Conservation (phyloP, 2,329 filamentous ascomycete species). For the Rutstroemia sp. region DNA sequence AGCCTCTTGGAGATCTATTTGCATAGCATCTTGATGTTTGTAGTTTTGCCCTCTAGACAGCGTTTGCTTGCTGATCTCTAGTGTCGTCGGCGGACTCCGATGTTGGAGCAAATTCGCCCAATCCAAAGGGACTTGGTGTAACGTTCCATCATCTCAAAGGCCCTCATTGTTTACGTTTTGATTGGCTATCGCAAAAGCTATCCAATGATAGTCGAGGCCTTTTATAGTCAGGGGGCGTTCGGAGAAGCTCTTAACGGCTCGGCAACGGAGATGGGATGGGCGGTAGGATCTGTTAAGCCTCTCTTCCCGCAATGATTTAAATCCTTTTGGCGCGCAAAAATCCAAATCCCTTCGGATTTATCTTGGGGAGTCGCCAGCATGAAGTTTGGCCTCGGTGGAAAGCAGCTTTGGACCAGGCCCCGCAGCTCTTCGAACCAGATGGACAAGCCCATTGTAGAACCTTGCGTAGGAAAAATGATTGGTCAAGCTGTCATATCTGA, state of each 20-base stretch:
- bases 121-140: conserved; percentile 1
- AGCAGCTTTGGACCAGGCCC: conserved; percentile 6
- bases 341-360: neutral
- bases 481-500: neutral
- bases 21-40: no score
- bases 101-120: neutral
- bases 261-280: neutral
- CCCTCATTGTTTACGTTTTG: neutral
- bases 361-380: neutral
- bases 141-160: conserved; percentile 6
- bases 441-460: neutral
- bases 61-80: no score
- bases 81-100: conserved; percentile 1
- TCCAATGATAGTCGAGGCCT: neutral
- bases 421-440: neutral
- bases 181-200: neutral
- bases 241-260: neutral
- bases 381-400: neutral
- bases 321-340: conserved; percentile 6
- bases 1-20: no score
- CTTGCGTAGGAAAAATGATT: neutral
- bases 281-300: neutral
- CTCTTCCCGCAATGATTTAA: neutral
- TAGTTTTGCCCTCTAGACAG: no score
- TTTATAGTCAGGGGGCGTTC: neutral